Percentiles rank a stretch among this genome's conserved stretches.
Conservation (phyloP, 2,329 filamentous ascomycete genomes). For the Alternaria triticimaculans region DNA sequence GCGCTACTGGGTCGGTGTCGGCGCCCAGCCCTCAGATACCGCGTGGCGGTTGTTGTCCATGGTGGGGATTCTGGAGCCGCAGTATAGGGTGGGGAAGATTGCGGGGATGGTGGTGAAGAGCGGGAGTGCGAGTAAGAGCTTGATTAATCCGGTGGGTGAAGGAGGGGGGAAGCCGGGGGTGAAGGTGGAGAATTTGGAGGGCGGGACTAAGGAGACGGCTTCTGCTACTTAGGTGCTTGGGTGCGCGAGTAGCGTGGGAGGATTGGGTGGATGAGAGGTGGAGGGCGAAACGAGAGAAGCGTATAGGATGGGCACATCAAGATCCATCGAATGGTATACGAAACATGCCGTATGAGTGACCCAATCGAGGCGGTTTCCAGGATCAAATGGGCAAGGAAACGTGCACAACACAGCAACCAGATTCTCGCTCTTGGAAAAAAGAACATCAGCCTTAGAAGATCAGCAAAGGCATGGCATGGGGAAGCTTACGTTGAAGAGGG, state of each 20-base stretch:
- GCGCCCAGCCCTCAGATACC: conserved; percentile 90
- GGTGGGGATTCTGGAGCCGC: conserved; percentile 58
- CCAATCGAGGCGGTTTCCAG: no score
- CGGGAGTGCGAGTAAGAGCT: conserved; percentile 4
- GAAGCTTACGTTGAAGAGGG: no score
- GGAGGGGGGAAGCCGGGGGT: neutral
- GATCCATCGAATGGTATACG: no score
- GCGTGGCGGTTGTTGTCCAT: conserved; percentile 86
- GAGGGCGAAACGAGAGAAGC: neutral
- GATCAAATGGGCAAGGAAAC: neutral
- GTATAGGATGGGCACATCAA: neutral
- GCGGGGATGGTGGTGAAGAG: conserved; percentile 38
- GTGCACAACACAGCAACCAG: neutral
- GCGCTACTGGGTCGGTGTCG: conserved; percentile 96
- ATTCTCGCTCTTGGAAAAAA: no score
- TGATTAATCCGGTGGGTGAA: neutral
- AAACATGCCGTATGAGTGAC: no score
- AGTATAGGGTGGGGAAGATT: conserved; percentile 43
- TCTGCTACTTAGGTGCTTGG: neutral
- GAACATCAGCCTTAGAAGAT: neutral
- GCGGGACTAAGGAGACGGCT: neutral
- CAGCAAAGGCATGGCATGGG: no score
- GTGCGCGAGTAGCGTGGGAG: no score
- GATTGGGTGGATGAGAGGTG: neutral
- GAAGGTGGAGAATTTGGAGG: neutral